A percentile compares a stretch with the other conserved stretches of the same genome.
Evolutionary conservation across 768 basidiomycete genomes (phyloP).

Genomic region (Russula sp.): DNA sequence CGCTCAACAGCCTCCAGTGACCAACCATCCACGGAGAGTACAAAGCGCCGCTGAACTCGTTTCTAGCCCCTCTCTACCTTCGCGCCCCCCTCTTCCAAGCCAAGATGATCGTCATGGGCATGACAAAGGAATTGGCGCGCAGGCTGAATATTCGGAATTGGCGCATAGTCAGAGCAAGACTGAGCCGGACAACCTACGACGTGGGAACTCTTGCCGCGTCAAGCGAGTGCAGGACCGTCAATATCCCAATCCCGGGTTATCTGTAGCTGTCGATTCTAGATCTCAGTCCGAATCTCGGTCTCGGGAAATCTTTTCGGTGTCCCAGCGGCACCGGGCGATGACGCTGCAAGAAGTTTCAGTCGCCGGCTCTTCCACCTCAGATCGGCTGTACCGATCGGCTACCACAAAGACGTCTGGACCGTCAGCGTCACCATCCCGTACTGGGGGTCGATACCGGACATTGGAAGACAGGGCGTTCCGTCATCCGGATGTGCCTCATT

Average conservation of each 20-base stretch:
- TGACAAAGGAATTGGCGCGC: neutral
- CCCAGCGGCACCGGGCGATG: conserved; percentile 9
- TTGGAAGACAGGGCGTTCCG: conserved; percentile 19
- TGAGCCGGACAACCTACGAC: neutral
- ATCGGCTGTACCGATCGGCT: neutral
- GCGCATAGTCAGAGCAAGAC: neutral
- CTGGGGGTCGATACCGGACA: conserved; percentile 10
- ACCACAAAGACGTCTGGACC: neutral
- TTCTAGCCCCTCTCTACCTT: neutral
- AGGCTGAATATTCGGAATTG: neutral
- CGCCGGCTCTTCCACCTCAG: neutral
- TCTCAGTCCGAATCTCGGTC: neutral
- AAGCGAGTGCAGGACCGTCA: conserved; percentile 1
- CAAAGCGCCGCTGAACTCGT: conserved; percentile 22
- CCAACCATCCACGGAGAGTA: conserved; percentile 15
- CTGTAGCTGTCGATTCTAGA: neutral
- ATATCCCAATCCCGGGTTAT: neutral
- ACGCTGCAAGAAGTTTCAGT: neutral
- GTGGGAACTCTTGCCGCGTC: neutral
- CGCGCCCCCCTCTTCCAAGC: neutral
- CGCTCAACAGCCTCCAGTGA: neutral
- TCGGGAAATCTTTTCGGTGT: neutral
- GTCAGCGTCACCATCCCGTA: neutral
- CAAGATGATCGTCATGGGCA: neutral
- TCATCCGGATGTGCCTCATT: conserved; percentile 22